phyloP scores from a whole-genome alignment of 1,139 yeast genomes.

The Debaryomyces udenii region DNA sequence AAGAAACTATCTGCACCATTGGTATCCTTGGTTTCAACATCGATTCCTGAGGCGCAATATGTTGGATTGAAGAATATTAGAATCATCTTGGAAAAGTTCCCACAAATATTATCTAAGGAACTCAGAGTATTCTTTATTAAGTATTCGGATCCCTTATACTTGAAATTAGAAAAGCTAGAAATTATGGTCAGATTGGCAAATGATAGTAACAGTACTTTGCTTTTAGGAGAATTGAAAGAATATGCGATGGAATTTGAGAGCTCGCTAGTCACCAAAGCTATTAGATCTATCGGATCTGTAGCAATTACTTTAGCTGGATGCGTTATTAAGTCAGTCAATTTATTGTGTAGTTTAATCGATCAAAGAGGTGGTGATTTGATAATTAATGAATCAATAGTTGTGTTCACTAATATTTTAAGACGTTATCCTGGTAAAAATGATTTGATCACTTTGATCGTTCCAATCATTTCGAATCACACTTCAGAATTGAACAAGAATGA shows the following conservation, averaged over 20 bases:
- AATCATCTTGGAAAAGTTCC: constrained; percentile 86
- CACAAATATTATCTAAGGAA: constrained; percentile 75
- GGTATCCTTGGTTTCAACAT: constrained; percentile 82
- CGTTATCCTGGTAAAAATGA: constrained; percentile 68
- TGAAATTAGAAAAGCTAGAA: constrained; percentile 90
- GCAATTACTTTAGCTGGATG: constrained; percentile 75
- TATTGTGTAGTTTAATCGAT: constrained; percentile 72
- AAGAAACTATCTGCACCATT: constrained; percentile 88
- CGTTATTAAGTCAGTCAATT: constrained; percentile 72
- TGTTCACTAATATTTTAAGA: constrained; percentile 78
- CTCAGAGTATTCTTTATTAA: constrained; percentile 90
- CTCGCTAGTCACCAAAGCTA: constrained; percentile 81
- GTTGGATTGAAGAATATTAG: constrained; percentile 92
- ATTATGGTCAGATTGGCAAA: constrained; percentile 85
- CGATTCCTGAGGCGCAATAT: constrained; percentile 92
- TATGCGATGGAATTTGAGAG: constrained; percentile 94
- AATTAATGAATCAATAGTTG: constrained; percentile 78
- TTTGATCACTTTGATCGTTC: constrained; percentile 65
- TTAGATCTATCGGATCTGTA: constrained; percentile 82
- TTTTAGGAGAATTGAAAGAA: constrained; percentile 86
- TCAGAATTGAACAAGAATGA: constrained; percentile 64
- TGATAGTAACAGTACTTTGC: constrained; percentile 64
- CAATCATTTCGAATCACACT: constrained; percentile 63
- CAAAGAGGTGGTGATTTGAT: constrained; percentile 75
- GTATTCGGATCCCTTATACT: constrained; percentile 91